These are phyloP conservation scores for Pseudogymnoascus sp. DNA, from an alignment of 2,329 filamentous ascomycete species.

Conservation along the genomic window DNA sequence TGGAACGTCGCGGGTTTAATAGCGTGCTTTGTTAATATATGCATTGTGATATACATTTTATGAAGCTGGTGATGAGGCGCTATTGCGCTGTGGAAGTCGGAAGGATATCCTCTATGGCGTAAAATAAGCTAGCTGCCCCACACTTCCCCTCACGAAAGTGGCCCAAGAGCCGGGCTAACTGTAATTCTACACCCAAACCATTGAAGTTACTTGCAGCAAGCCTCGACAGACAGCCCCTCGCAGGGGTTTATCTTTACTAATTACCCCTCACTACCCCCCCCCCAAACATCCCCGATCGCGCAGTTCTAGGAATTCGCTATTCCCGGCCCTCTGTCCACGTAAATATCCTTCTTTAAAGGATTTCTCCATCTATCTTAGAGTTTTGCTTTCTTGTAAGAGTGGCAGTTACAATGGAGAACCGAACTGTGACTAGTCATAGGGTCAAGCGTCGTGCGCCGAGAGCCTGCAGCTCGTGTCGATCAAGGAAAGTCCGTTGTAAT, in stretches of 20 bases:
- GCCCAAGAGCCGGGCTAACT: not conserved
- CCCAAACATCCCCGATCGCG: not conserved
- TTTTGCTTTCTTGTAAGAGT: not conserved
- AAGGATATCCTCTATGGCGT: not conserved
- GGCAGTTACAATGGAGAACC: not conserved
- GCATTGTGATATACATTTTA: not conserved
- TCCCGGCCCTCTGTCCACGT: not conserved
- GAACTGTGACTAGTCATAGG: not conserved
- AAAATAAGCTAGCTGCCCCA: not conserved
- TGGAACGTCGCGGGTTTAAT: not conserved
- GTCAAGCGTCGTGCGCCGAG: not conserved
- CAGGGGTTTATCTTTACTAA: not conserved
- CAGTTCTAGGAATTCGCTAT: not conserved
- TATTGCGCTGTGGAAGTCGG: not conserved
- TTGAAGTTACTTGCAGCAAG: not conserved
- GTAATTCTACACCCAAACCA: not conserved
- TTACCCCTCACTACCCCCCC: not conserved
- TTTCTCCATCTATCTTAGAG: not conserved
- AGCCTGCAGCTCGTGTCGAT: not conserved
- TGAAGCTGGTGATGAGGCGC: not conserved
- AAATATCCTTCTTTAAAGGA: not conserved
- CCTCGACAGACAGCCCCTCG: not conserved
- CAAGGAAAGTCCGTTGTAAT: not conserved
- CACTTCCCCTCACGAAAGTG: not conserved
- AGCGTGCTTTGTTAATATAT: not conserved